phyloP scores from a whole-genome alignment of 257 asterid genomes.

The Solanum phureja region DNA sequence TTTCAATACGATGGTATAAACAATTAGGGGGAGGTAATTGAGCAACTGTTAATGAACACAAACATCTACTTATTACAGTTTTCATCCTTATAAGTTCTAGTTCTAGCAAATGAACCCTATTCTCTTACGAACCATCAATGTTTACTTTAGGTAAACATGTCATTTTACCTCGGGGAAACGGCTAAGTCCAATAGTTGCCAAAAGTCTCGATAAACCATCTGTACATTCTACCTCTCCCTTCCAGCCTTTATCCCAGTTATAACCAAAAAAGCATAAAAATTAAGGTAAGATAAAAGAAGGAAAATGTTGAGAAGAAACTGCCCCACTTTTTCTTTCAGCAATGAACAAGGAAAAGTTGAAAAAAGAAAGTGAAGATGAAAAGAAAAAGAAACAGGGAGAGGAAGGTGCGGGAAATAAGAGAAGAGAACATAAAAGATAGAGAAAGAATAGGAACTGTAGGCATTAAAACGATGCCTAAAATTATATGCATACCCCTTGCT shows the following conservation, averaged over 20 bases:
- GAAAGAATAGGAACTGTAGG: neutral
- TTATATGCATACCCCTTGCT: constrained; percentile 1
- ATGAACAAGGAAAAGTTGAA: neutral
- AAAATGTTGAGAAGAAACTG: neutral
- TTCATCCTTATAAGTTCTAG: neutral
- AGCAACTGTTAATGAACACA: neutral
- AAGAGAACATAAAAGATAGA: neutral
- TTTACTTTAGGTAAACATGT: neutral
- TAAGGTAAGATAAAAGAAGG: neutral
- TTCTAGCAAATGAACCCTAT: neutral
- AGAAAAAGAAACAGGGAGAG: neutral
- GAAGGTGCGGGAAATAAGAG: neutral
- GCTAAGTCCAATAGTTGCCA: neutral
- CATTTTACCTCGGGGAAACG: neutral
- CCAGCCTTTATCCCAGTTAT: neutral
- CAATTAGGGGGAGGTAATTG: neutral
- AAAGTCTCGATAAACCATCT: neutral
- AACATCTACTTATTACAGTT: neutral
- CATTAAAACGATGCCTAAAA: neutral
- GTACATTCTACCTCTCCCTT: neutral
- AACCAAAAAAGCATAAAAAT: neutral
- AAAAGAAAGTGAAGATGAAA: neutral
- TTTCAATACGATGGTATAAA: neutral
- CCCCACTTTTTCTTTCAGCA: neutral
- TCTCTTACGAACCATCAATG: neutral